phyloP scores from a whole-genome alignment of 2,329 filamentous ascomycete genomes.

The Eurotiales sp. region DNA sequence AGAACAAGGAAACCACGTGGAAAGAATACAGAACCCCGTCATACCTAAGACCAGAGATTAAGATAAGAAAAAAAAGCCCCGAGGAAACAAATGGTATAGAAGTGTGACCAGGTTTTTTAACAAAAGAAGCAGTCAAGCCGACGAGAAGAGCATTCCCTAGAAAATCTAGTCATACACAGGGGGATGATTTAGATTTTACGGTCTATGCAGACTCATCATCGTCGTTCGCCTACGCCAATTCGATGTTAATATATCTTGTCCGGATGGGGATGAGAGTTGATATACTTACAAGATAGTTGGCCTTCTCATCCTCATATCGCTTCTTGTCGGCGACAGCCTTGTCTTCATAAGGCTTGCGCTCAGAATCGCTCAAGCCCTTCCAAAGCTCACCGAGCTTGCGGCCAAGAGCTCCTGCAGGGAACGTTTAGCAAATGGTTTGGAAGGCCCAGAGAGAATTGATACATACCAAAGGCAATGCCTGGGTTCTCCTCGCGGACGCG shows the following conservation, averaged over 20 bases:
- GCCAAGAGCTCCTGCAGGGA: slow-evolving; percentile 74
- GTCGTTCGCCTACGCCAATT: slow-evolving; percentile 2
- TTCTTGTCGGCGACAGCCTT: slow-evolving; percentile 98
- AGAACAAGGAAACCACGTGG: slow-evolving; percentile 7
- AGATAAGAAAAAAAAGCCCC: slow-evolving; percentile 5
- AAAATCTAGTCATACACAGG: slow-evolving; percentile 12
- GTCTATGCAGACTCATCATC: slow-evolving; percentile 15
- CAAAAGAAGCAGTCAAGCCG: slow-evolving; percentile 1
- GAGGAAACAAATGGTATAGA: slow-evolving; percentile 4
- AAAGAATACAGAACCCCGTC: slow-evolving; percentile 16
- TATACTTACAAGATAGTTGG: slow-evolving; percentile 74
- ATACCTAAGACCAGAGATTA: slow-evolving; percentile 16
- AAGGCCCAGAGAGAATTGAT: not conserved
- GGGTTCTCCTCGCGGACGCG: slow-evolving; percentile 98
- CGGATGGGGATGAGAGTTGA: not conserved
- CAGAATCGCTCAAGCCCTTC: slow-evolving; percentile 93
- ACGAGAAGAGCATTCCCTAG: slow-evolving; percentile 7
- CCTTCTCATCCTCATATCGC: slow-evolving; percentile 98
- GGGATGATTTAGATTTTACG: slow-evolving; percentile 10
- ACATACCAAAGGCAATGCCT: slow-evolving; percentile 87
- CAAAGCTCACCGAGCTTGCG: slow-evolving; percentile 97
- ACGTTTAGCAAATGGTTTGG: slow-evolving; percentile 17
- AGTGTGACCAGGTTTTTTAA: slow-evolving; percentile 1
- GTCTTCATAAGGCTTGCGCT: slow-evolving; percentile 89
- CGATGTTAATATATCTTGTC: not conserved